Base-by-base conservation (phyloP, 2,329 filamentous ascomycete genomes). In the Xylaria sp. region DNA sequence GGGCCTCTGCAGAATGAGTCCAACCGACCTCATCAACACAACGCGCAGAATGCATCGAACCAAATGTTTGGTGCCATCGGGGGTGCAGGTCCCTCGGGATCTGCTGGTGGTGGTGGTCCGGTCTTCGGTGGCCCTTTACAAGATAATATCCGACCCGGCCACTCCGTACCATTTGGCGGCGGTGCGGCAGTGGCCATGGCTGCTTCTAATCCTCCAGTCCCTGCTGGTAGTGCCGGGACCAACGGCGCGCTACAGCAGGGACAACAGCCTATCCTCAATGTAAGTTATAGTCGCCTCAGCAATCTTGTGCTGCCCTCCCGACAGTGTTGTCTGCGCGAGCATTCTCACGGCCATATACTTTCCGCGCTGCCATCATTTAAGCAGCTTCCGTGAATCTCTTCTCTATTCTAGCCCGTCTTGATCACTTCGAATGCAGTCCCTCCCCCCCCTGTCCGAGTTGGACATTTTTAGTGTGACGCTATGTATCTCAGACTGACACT, bases 111-210 rank as follows among this genome's bases (percentile, higher is more conserved):
- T 13, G 83, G 87, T 51, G 85, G 81, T 3, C 84, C 85, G 54
- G 82, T 90, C 37, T 96, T 93, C 69, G 89, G 88, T 23, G 87
- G 88, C 2, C 87, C 90, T 48, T 79, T 88, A 59, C 88, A 81
- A 61, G 86, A 90, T 48, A 81, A 54, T 80, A 80, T 63, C 80
- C 81, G 71, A 79, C 83, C 74, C 61, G 81, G 88, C 72, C 91
- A 92, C 72, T 87, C 88, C 48, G 79, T 82, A 54, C 81, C 83
- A n/a, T 85, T 85, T 65, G 77, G 83, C 75, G 62, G 80, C 77
- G 69, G 84, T 83, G 48, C 81, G 85, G 76, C 74, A 81, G 75
- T 82, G 78, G 71, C 83, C 71, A 77, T 60, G 63, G 66, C 75
- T 64, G 83, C 77, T 6, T 56, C 64, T 5, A 64, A 59, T 37